phyloP scores from a whole-genome alignment of 805 yeast species.

The Hanseniaspora pseudoguilliermondii region DNA sequence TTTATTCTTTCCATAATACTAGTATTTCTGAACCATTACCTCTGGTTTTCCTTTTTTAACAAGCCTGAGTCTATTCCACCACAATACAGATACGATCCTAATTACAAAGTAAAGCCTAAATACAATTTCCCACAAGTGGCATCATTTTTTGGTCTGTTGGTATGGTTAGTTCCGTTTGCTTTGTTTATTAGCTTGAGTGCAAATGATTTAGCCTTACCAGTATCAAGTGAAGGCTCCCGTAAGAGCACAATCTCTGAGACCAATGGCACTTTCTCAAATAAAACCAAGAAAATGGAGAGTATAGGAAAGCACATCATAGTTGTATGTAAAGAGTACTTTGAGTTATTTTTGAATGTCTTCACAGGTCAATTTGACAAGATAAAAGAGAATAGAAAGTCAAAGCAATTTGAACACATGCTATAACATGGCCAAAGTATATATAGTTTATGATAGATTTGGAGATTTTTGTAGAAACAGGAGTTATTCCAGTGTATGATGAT shows the following conservation, averaged over 20 bases:
- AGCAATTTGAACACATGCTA: background rate
- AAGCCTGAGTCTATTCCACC: constrained; percentile 54
- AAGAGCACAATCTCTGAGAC: constrained; percentile 22
- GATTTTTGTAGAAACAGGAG: background rate
- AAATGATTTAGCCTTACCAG: constrained; percentile 76
- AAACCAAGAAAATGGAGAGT: constrained; percentile 38
- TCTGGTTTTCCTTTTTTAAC: constrained; percentile 81
- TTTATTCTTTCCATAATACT: constrained; percentile 60
- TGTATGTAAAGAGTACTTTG: constrained; percentile 32
- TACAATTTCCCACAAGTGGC: constrained; percentile 83
- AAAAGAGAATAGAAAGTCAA: constrained; percentile 2
- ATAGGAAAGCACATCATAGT: constrained; percentile 56
- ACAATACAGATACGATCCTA: constrained; percentile 43
- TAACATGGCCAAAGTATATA: background rate
- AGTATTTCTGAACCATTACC: constrained; percentile 67
- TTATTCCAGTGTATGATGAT: background rate
- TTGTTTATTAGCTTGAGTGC: constrained; percentile 85
- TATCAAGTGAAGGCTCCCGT: constrained; percentile 21
- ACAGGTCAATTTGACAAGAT: constrained; percentile 10
- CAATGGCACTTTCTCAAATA: constrained; percentile 25
- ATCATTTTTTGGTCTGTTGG: constrained; percentile 85
- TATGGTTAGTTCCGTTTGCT: constrained; percentile 91
- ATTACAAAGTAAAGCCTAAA: constrained; percentile 49
- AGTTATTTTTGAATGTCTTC: constrained; percentile 9
- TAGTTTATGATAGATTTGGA: background rate